These are phyloP conservation scores for Pythium coloratum DNA, from an alignment of 352 stramenopile species.

Conservation along the genomic window DNA sequence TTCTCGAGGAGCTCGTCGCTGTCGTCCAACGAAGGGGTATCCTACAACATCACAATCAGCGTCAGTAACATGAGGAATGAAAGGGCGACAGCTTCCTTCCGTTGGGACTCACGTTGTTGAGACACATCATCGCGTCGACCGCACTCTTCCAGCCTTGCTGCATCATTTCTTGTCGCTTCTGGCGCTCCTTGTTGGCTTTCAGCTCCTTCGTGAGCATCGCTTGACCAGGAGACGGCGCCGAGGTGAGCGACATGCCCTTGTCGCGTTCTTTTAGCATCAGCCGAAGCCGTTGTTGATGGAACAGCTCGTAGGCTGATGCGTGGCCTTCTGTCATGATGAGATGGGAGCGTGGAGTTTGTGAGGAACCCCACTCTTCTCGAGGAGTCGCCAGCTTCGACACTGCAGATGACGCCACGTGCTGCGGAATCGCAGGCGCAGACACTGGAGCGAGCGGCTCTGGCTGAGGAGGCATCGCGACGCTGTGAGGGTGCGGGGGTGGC, in stretches of 20 bases:
- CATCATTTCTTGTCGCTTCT: slow-evolving; percentile 88
- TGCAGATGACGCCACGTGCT: slow-evolving; percentile 34
- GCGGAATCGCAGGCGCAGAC: slow-evolving; percentile 28
- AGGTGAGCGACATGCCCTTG: slow-evolving; percentile 74
- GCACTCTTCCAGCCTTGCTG: slow-evolving; percentile 88
- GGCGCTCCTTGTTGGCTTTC: slow-evolving; percentile 85
- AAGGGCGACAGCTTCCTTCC: neutral
- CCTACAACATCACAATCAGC: slow-evolving; percentile 5
- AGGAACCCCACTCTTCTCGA: slow-evolving; percentile 86
- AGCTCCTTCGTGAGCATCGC: slow-evolving; percentile 88
- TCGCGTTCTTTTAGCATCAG: slow-evolving; percentile 86
- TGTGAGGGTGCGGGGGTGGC: slow-evolving; percentile 12
- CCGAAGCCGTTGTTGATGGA: slow-evolving; percentile 82
- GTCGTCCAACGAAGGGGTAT: slow-evolving; percentile 25
- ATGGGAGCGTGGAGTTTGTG: slow-evolving; percentile 79
- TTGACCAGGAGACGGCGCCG: slow-evolving; percentile 78
- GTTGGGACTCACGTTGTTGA: slow-evolving; percentile 54
- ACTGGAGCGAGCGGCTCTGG: slow-evolving; percentile 20
- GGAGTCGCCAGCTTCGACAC: slow-evolving; percentile 65
- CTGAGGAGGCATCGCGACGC: neutral
- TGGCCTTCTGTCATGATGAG: slow-evolving; percentile 83
- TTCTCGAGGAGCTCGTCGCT: slow-evolving; percentile 29
- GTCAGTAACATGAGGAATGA: neutral
- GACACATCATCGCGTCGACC: slow-evolving; percentile 77
- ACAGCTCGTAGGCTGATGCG: slow-evolving; percentile 82